Evolutionary conservation across 768 basidiomycete genomes (phyloP).

Genomic region (Pleurotus tuber-regium): DNA sequence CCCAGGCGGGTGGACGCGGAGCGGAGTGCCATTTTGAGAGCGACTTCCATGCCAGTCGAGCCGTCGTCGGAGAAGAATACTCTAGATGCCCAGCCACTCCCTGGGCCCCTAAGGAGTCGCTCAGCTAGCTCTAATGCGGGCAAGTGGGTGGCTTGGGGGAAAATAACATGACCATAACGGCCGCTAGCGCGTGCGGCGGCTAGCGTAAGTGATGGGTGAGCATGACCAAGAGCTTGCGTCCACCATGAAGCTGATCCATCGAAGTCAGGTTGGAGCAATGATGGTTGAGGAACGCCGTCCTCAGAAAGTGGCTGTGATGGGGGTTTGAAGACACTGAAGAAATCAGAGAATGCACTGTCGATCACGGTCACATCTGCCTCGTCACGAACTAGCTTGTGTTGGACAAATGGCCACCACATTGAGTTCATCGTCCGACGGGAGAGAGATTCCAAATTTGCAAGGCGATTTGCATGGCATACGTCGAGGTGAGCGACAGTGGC

Average conservation of each 20-base stretch:
- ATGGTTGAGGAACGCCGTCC: too few relatives aligned
- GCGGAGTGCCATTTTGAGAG: constrained; percentile 93
- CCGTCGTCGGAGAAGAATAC: constrained; percentile 96
- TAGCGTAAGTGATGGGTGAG: constrained; percentile 68
- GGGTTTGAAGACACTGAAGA: constrained; percentile 70
- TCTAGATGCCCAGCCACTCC: constrained; percentile 85
- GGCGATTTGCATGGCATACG: constrained; percentile 54
- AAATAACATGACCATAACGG: constrained; percentile 96
- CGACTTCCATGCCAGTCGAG: constrained; percentile 96
- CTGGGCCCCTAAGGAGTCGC: constrained; percentile 75
- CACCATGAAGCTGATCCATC: constrained; percentile 98
- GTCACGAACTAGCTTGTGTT: constrained; percentile 71
- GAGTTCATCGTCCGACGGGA: constrained; percentile 70
- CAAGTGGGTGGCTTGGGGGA: constrained; percentile 82
- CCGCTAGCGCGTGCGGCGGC: constrained; percentile 90
- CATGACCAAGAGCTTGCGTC: constrained; percentile 92
- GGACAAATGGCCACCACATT: constrained; percentile 98
- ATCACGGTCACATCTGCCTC: constrained; percentile 83
- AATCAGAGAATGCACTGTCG: constrained; percentile 86
- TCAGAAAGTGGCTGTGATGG: constrained; percentile 11
- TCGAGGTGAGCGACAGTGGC: constrained; percentile 59
- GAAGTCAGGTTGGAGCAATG: constrained; percentile 58
- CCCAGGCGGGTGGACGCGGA: constrained; percentile 48
- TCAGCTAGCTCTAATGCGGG: constrained; percentile 88
- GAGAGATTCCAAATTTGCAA: constrained; percentile 78